phyloP scores from a whole-genome alignment of 176 grass and related monocot species.

The Zea luxurians region DNA sequence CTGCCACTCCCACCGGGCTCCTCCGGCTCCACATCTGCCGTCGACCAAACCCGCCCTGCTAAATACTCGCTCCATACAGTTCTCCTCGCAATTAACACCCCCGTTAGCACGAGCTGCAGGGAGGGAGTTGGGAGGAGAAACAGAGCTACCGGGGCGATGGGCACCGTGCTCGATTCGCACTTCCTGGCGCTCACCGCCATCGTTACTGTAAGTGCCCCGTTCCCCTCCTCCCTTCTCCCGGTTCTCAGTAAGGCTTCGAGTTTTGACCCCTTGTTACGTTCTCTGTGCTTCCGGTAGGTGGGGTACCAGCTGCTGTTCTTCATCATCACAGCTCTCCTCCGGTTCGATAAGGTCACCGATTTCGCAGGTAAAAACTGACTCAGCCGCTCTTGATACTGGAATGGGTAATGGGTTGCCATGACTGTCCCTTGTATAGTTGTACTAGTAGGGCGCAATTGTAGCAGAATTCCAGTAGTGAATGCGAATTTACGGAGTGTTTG shows the following conservation, averaged over 20 bases:
- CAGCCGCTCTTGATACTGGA: background rate
- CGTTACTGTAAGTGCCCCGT: constrained; percentile 57
- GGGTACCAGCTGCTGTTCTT: constrained; percentile 96
- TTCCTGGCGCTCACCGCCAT: constrained; percentile 91
- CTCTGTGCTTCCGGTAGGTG: constrained; percentile 46
- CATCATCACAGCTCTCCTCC: constrained; percentile 84
- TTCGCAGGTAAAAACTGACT: constrained; percentile 64
- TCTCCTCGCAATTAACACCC: background rate
- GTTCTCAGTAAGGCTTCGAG: background rate
- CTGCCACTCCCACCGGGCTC: background rate
- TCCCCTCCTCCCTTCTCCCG: background rate
- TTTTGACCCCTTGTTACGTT: background rate
- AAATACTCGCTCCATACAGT: background rate
- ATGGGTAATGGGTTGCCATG: background rate
- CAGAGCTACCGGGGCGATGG: constrained; percentile 41
- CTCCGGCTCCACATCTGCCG: constrained; percentile 32
- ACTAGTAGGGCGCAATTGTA: background rate
- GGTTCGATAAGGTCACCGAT: constrained; percentile 93
- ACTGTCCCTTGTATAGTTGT: background rate
- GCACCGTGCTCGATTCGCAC: constrained; percentile 83
- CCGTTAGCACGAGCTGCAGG: background rate
- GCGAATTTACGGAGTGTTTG: background rate
- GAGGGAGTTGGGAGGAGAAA: background rate
- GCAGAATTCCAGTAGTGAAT: background rate
- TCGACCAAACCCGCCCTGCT: constrained; percentile 1